phyloP scores from a whole-genome alignment of 768 basidiomycete genomes.

The Xerocomus spinulosus region DNA sequence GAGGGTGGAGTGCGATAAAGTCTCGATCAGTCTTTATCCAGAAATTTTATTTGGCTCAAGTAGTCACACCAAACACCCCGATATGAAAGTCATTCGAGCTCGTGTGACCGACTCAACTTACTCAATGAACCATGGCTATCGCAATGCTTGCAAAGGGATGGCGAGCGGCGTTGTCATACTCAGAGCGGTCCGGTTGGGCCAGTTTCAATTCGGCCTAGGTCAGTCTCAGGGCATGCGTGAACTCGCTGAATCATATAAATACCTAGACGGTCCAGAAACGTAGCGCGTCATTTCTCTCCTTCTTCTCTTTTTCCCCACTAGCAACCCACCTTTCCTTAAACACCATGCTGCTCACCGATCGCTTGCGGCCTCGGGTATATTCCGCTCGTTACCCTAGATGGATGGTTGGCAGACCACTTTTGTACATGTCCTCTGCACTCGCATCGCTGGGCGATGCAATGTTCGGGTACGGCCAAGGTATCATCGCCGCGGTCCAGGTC shows the following conservation, averaged over 20 bases:
- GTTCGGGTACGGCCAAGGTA: slow-evolving; percentile 53
- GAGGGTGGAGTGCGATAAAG: slow-evolving; percentile 2
- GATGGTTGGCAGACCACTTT: slow-evolving; percentile 46
- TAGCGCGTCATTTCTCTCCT: background rate
- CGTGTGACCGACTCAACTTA: no score
- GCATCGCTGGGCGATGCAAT: slow-evolving; percentile 55
- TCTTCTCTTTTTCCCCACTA: background rate
- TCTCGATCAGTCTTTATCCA: background rate
- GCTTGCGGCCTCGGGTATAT: slow-evolving; percentile 37
- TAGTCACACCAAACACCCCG: background rate
- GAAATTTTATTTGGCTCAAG: slow-evolving; percentile 6
- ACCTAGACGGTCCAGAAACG: slow-evolving; percentile 1
- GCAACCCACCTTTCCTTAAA: slow-evolving; percentile 10
- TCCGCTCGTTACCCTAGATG: slow-evolving; percentile 47
- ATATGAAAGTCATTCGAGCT: background rate
- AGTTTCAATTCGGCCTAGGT: slow-evolving; percentile 16
- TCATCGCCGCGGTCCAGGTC: slow-evolving; percentile 47
- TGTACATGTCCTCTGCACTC: slow-evolving; percentile 48
- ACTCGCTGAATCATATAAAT: slow-evolving; percentile 19
- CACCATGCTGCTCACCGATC: slow-evolving; percentile 23
- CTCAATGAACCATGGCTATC: no score
- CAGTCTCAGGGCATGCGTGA: slow-evolving; percentile 14
- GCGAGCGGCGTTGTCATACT: background rate
- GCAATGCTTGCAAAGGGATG: no score
- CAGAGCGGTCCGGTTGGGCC: slow-evolving; percentile 3